Percentiles rank a stretch among this genome's conserved stretches.
Conservation (phyloP, 2,329 filamentous ascomycete species). For the Paracorniculantispora psalliotae region DNA sequence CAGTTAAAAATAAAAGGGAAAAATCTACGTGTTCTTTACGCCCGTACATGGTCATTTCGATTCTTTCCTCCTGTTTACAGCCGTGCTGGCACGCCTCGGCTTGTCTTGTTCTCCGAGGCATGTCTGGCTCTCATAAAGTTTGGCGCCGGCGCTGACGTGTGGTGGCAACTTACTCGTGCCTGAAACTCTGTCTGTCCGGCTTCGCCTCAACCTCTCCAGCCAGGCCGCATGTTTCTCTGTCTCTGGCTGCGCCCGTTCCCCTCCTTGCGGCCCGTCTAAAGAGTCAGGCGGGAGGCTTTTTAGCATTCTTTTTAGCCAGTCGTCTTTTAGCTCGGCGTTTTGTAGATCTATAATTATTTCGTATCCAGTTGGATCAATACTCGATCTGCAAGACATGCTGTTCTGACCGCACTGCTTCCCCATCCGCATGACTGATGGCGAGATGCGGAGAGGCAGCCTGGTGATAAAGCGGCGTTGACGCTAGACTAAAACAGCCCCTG, state of each 20-base stretch:
- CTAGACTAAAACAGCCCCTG: not conserved
- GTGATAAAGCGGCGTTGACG: not conserved
- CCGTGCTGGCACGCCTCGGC: too few species aligned
- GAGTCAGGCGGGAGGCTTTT: not conserved
- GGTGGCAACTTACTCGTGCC: conserved; percentile 1
- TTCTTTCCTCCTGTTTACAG: too few species aligned
- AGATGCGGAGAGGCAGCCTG: not conserved
- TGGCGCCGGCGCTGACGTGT: not conserved
- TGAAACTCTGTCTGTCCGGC: conserved; percentile 3
- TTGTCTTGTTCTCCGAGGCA: too few species aligned
- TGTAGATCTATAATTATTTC: not conserved
- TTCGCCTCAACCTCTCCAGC: not conserved
- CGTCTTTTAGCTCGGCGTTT: not conserved
- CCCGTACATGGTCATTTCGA: not conserved
- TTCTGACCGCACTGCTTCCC: not conserved
- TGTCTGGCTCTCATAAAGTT: not conserved
- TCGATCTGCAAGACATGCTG: not conserved
- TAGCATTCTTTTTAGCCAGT: not conserved
- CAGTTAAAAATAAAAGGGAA: not conserved
- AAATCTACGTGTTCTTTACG: not conserved
- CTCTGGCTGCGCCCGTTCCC: not conserved
- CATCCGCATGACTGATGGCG: not conserved
- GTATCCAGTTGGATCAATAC: not conserved
- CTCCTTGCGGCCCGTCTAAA: not conserved
- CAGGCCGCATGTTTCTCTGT: not conserved